These are phyloP conservation scores for Phytophthora niederhauseri DNA, from an alignment of 352 stramenopile genomes.

Conservation along the genomic window DNA sequence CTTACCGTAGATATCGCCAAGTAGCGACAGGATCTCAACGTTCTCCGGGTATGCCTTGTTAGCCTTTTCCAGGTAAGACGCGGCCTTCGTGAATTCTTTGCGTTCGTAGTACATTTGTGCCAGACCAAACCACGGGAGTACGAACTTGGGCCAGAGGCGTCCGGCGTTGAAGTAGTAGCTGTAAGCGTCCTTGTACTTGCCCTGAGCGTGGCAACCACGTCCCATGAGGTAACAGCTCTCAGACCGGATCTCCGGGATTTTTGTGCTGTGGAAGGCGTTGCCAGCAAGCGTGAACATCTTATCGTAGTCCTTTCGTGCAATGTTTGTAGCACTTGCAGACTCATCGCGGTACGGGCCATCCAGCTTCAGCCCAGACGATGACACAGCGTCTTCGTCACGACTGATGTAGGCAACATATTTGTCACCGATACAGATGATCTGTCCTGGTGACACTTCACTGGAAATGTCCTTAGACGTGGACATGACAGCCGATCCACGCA, in stretches of 20 bases:
- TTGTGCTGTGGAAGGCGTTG: constrained; percentile 90
- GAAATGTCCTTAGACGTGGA: constrained; percentile 89
- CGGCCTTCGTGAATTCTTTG: constrained; percentile 84
- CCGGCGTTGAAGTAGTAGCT: constrained; percentile 97
- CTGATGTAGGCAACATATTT: constrained; percentile 92
- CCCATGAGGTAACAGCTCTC: constrained; percentile 98
- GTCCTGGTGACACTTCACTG: constrained; percentile 87
- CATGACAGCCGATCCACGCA: constrained; percentile 87
- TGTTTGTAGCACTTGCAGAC: constrained; percentile 59
- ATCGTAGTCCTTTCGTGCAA: constrained; percentile 90
- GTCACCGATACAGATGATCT: constrained; percentile 94
- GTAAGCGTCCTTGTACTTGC: constrained; percentile 96
- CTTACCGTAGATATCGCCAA: constrained; percentile 85
- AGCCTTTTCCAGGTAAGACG: constrained; percentile 87
- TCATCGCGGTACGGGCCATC: constrained; percentile 86
- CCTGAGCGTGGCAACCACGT: constrained; percentile 93
- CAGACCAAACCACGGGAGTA: constrained; percentile 85
- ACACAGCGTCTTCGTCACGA: constrained; percentile 64
- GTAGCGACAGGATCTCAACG: constrained; percentile 81
- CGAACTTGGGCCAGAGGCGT: constrained; percentile 86
- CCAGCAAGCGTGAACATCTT: constrained; percentile 91
- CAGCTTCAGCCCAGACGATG: constrained; percentile 66
- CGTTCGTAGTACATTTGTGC: constrained; percentile 92
- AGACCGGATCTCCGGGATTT: constrained; percentile 93
- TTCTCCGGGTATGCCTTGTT: constrained; percentile 92